Percentiles rank a stretch among this genome's conserved stretches.
Evolutionary conservation across 345 rosid species (phyloP).

Genomic region (Linum tenue): DNA sequence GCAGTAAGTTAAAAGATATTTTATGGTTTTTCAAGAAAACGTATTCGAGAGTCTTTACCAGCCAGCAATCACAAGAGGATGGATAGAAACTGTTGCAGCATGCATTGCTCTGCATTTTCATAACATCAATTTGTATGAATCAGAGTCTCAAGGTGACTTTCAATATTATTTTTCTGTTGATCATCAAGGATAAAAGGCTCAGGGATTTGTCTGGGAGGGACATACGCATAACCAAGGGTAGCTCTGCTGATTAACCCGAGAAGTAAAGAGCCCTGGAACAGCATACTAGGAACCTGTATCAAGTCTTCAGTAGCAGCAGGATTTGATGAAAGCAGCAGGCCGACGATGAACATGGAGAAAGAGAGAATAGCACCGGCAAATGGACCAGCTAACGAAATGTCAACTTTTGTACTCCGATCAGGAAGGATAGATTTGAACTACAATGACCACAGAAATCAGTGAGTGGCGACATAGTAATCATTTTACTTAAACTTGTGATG

Average conservation of each 20-base stretch:
- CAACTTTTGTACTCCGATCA: slow-evolving; percentile 80
- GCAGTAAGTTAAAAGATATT: slow-evolving; percentile 13
- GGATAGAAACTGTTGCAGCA: slow-evolving; percentile 74
- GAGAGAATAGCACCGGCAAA: slow-evolving; percentile 88
- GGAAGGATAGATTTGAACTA: slow-evolving; percentile 95
- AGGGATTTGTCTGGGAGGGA: slow-evolving; percentile 19
- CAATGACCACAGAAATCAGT: slow-evolving; percentile 14
- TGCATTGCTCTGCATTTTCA: slow-evolving; percentile 65
- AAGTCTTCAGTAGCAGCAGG: slow-evolving; percentile 68
- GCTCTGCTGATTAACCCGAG: slow-evolving; percentile 94
- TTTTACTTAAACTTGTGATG: background rate
- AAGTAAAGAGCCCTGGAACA: slow-evolving; percentile 93
- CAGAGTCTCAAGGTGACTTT: background rate
- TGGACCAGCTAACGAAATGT: slow-evolving; percentile 86
- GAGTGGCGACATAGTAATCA: background rate
- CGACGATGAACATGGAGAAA: slow-evolving; percentile 76
- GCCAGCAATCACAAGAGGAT: slow-evolving; percentile 93
- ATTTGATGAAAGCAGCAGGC: slow-evolving; percentile 72
- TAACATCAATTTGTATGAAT: slow-evolving; percentile 12
- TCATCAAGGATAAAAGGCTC: slow-evolving; percentile 15
- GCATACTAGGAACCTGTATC: slow-evolving; percentile 82
- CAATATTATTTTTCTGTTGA: slow-evolving; percentile 7
- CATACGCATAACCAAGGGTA: slow-evolving; percentile 79
- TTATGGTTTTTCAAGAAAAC: background rate
- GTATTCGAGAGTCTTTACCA: slow-evolving; percentile 34